A percentile compares a stretch with the other conserved stretches of the same genome.
phyloP scores from a whole-genome alignment of 495 filamentous ascomycete species.

The Letharia lupina region DNA sequence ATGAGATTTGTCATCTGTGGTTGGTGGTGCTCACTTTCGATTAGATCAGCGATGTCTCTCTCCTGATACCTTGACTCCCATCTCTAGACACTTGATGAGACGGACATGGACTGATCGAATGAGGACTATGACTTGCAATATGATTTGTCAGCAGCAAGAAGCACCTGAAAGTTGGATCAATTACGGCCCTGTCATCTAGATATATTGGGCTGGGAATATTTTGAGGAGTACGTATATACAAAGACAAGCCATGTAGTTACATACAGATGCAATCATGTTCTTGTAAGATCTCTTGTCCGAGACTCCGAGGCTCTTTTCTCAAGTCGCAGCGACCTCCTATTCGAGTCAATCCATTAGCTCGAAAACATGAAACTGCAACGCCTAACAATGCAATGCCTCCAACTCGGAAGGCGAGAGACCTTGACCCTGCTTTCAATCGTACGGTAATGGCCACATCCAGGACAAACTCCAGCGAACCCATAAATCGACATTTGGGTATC shows the following conservation, averaged over 20 bases:
- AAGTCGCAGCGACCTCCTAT: not conserved
- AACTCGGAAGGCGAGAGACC: not conserved
- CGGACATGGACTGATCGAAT: too few species aligned
- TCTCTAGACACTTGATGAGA: too few species aligned
- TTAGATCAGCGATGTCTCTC: too few species aligned
- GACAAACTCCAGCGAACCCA: slow-evolving; percentile 3
- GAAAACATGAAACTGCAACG: not conserved
- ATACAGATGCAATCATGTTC: not conserved
- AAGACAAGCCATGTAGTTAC: not conserved
- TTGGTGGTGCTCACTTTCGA: too few species aligned
- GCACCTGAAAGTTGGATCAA: not conserved
- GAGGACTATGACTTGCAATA: not conserved
- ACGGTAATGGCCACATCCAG: not conserved
- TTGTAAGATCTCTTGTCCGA: not conserved
- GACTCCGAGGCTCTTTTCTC: not conserved
- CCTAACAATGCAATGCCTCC: slow-evolving; percentile 5
- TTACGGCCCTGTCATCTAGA: not conserved
- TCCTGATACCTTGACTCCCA: too few species aligned
- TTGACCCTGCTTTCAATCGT: not conserved
- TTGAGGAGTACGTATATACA: not conserved
- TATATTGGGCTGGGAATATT: not conserved
- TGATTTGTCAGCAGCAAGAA: not conserved
- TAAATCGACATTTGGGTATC: slow-evolving; percentile 13
- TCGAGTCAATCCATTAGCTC: not conserved
- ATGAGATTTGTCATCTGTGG: too few species aligned